A percentile compares a stretch with the other conserved stretches of the same genome.
phyloP scores from a whole-genome alignment of 2,329 filamentous ascomycete species.

The Fusarium marasasianum region DNA sequence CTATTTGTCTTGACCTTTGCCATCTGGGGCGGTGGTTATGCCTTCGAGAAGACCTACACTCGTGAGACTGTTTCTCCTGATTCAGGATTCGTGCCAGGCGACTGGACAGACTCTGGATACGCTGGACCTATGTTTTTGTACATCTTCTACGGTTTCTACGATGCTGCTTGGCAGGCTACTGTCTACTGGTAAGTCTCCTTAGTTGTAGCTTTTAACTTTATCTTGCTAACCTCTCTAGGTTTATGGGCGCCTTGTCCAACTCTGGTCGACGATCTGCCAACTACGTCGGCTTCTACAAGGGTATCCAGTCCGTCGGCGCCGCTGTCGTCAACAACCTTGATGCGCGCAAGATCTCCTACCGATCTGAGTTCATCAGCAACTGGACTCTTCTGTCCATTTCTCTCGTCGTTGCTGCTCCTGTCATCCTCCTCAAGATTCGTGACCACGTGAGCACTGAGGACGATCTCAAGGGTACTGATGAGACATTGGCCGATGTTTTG shows the following conservation, averaged over 20 bases:
- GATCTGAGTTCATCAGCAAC: slow-evolving; percentile 73
- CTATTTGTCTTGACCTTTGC: slow-evolving; percentile 77
- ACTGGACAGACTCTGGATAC: slow-evolving; percentile 74
- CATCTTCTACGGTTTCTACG: slow-evolving; percentile 90
- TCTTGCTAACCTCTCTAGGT: slow-evolving; percentile 59
- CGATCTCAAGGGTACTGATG: slow-evolving; percentile 85
- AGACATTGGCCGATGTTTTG: slow-evolving; percentile 78
- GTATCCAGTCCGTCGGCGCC: slow-evolving; percentile 78
- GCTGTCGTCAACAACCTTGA: slow-evolving; percentile 59
- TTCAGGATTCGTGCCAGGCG: slow-evolving; percentile 45
- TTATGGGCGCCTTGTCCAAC: slow-evolving; percentile 93
- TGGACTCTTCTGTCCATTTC: slow-evolving; percentile 82
- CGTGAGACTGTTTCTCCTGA: slow-evolving; percentile 26
- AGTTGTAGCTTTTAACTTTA: slow-evolving; percentile 45
- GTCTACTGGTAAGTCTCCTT: slow-evolving; percentile 83
- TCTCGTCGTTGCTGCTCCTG: slow-evolving; percentile 78
- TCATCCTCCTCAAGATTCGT: slow-evolving; percentile 81
- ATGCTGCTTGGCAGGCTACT: slow-evolving; percentile 88
- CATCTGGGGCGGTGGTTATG: slow-evolving; percentile 86
- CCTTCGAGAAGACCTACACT: slow-evolving; percentile 65
- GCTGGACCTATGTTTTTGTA: slow-evolving; percentile 87
- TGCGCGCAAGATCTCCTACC: slow-evolving; percentile 61
- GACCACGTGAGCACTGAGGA: slow-evolving; percentile 84
- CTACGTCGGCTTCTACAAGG: slow-evolving; percentile 90
- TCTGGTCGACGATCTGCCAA: slow-evolving; percentile 92